Percentiles rank a stretch among this genome's conserved stretches.
Evolutionary conservation across 768 basidiomycete species (phyloP).

Genomic region (Lanmaoa rubissima): DNA sequence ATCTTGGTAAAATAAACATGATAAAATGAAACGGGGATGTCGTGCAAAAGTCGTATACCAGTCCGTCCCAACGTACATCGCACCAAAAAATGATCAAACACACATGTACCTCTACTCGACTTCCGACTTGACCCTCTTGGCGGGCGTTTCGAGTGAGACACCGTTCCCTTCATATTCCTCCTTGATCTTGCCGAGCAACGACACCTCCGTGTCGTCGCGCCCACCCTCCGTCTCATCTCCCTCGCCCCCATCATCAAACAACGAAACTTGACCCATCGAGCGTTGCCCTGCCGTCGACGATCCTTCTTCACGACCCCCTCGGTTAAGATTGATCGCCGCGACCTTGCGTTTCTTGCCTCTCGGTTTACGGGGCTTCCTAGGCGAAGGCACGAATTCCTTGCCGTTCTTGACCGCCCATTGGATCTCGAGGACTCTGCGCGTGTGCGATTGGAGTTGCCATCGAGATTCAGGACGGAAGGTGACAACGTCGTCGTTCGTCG

Average conservation of each 20-base stretch:
- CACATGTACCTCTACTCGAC: constrained; percentile 10
- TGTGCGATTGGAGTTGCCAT: neutral
- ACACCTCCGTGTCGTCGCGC: constrained; percentile 13
- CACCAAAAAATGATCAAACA: neutral
- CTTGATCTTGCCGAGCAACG: constrained; percentile 13
- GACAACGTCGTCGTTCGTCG: neutral
- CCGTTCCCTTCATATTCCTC: constrained; percentile 31
- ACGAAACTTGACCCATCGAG: constrained; percentile 19
- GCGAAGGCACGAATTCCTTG: constrained; percentile 56
- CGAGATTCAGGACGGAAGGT: neutral
- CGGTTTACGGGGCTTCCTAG: constrained; percentile 39
- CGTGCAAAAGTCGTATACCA: neutral
- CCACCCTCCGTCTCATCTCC: constrained; percentile 33
- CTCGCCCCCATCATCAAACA: constrained; percentile 37
- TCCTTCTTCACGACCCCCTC: constrained; percentile 10
- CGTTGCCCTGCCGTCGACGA: constrained; percentile 16
- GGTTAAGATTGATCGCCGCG: constrained; percentile 16
- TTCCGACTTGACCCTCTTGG: constrained; percentile 27
- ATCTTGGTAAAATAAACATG: constrained; percentile 18
- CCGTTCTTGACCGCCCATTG: constrained; percentile 73
- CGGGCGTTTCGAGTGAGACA: constrained; percentile 22
- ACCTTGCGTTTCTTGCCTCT: constrained; percentile 36
- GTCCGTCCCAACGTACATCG: neutral
- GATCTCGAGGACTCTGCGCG: constrained; percentile 72
- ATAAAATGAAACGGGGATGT: neutral